Evolutionary conservation across 352 stramenopile genomes (phyloP), one percentile per base, ranked within the genome.

Genomic region (Phytophthora agathidicida): DNA sequence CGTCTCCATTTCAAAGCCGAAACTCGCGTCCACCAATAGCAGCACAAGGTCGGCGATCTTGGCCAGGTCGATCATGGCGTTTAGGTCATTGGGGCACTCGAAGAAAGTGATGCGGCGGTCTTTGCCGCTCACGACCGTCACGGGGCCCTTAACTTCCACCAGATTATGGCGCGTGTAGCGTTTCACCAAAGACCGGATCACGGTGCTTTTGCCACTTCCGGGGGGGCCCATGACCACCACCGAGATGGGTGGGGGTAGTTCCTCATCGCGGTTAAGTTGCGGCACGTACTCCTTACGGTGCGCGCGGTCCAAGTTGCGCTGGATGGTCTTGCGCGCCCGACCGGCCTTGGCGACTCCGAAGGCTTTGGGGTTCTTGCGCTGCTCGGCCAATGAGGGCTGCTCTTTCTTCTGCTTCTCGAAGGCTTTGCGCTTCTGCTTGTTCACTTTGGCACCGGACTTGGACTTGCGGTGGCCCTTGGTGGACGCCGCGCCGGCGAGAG

Each of bases 1-100:
- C 11, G 97, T 99, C 76, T 99, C 97, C 98, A 99, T 99, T 70
- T 99, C 98, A 70, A 99, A 99, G 7, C 98, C 98, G 65, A 99
- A 99, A 65, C 97, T 99, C n/a, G 96, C 98, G 86, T 99, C 98
- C 30, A 99, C 96, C 24, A 98, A 92, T 13, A 99, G 72, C 31
- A 99, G 69, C 16, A 99, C 97, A 5, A 99, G 78, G 68, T 99
- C 98, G 0, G 98, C 97, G 41, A 99, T 94, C 75, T 99, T 99
- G 59, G 97, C 97, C 60, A 98, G 77, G 79, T 99, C 97, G 38
- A 97, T 86, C 87, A 96, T 96, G 13, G 86, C 86, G 56, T 96
- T 96, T 19, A 97, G 63, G 57, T 96, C 95, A 70, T 98, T 98
- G 6, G 97, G 97, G 76, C 97, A 99, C 80, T 99, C 98, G 41